These are phyloP conservation scores for Aegilops tauschii DNA, from an alignment of 176 grass and related monocot genomes.

Conservation along the genomic window DNA sequence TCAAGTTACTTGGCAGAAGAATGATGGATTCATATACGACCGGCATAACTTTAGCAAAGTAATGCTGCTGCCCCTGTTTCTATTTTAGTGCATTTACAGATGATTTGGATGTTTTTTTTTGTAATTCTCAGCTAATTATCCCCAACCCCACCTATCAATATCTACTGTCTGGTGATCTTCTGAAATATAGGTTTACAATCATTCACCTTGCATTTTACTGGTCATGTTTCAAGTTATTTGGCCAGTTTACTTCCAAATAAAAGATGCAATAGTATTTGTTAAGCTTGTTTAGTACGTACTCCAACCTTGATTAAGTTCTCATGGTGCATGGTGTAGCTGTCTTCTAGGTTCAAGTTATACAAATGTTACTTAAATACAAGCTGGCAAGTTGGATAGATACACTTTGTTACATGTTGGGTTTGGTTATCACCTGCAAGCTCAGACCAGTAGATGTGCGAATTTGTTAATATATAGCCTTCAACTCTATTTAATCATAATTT, in stretches of 20 bases:
- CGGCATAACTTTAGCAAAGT: constrained; percentile 78
- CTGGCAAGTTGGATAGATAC: not conserved
- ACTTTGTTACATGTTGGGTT: not conserved
- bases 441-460: not conserved
- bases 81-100: not conserved
- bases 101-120: not conserved
- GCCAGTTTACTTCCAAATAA: not conserved
- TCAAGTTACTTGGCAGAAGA: constrained; percentile 90
- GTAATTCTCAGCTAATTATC: not conserved
- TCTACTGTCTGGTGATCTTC: not conserved
- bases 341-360: not conserved
- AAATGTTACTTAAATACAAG: not conserved
- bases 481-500: not conserved
- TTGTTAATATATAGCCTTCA: not conserved
- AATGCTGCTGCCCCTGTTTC: constrained; percentile 28
- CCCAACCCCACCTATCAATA: not conserved
- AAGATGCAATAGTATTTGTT: not conserved
- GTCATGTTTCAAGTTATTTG: not conserved
- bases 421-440: not conserved
- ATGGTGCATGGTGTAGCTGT: not conserved
- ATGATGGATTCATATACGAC: constrained; percentile 69
- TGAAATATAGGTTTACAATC: constrained; percentile 1
- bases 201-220: not conserved
- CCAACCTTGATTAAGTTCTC: not conserved
- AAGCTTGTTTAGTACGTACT: not conserved